These are phyloP conservation scores for Trametes meyenii DNA, from an alignment of 768 basidiomycete genomes.

Conservation along the genomic window DNA sequence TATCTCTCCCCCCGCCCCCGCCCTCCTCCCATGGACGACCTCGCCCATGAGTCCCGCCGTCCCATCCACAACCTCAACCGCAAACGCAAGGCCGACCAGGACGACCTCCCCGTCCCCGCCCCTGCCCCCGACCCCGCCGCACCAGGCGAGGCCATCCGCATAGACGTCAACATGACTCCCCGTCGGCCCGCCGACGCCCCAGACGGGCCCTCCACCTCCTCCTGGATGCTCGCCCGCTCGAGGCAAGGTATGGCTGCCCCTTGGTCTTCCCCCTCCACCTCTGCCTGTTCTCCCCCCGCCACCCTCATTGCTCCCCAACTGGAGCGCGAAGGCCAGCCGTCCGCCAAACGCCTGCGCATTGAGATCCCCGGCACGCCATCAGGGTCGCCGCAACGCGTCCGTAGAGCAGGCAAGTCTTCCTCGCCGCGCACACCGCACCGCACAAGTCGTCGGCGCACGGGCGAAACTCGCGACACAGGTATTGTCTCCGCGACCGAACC, in stretches of 20 bases:
- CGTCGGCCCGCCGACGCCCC: slow-evolving; percentile 40
- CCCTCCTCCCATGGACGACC: slow-evolving; percentile 56
- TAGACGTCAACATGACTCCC: slow-evolving; percentile 37
- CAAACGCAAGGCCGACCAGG: slow-evolving; percentile 69
- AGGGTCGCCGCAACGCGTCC: slow-evolving; percentile 21
- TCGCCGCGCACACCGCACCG: slow-evolving; percentile 27
- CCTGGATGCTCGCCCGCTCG: slow-evolving; percentile 32
- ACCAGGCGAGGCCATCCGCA: slow-evolving; percentile 39
- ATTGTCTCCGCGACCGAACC: slow-evolving; percentile 34
- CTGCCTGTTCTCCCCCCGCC: slow-evolving; percentile 35
- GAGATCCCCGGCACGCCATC: slow-evolving; percentile 31
- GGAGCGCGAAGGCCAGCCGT: slow-evolving; percentile 29
- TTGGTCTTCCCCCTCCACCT: slow-evolving; percentile 18
- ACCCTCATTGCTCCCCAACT: slow-evolving; percentile 29
- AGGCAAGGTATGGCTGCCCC: slow-evolving; percentile 20
- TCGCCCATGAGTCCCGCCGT: slow-evolving; percentile 49
- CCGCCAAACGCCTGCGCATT: slow-evolving; percentile 34
- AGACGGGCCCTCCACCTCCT: slow-evolving; percentile 41
- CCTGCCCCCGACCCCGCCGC: slow-evolving; percentile 26
- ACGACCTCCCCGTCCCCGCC: slow-evolving; percentile 36
- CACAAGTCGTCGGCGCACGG: slow-evolving; percentile 35
- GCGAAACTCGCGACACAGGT: slow-evolving; percentile 35
- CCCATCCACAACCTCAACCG: slow-evolving; percentile 51
- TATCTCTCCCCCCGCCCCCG: slow-evolving; percentile 34
- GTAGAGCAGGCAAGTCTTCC: slow-evolving; percentile 22